Conservation (phyloP, 208 protist genomes). For the Trypanosoma avium region DNA sequence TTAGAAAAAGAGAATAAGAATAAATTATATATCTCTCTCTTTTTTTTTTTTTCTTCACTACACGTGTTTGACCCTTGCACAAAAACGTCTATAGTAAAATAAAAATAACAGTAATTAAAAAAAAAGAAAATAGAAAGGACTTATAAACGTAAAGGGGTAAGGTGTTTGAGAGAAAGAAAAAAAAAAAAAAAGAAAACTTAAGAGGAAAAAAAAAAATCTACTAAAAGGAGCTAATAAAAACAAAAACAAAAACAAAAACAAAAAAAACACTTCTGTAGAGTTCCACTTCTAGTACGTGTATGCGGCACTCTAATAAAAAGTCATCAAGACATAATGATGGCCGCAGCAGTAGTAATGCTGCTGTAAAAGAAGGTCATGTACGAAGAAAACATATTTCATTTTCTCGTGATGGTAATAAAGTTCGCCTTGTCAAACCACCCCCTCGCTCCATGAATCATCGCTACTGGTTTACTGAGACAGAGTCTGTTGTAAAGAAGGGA, state of each 20-base stretch:
- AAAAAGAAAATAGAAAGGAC: too few relatives aligned
- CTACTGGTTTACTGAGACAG: slow-evolving; percentile 82
- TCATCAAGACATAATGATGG: background rate
- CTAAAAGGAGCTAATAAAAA: background rate
- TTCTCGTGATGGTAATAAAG: slow-evolving; percentile 58
- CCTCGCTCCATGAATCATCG: slow-evolving; percentile 69
- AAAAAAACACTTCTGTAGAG: too few relatives aligned
- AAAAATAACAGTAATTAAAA: too few relatives aligned
- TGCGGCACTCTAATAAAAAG: background rate
- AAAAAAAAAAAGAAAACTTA: slow-evolving; percentile 22
- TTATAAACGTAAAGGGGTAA: too few relatives aligned
- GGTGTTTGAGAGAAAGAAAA: background rate
- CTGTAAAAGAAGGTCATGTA: too few relatives aligned
- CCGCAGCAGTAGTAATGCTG: too few relatives aligned
- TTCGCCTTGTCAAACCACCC: slow-evolving; percentile 69
- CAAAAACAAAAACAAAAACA: background rate
- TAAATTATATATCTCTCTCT: too few relatives aligned
- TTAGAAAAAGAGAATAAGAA: too few relatives aligned
- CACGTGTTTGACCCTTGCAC: too few relatives aligned
- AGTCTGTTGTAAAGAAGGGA: slow-evolving; percentile 73
- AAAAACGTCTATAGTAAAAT: too few relatives aligned
- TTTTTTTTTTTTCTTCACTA: too few relatives aligned
- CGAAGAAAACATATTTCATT: slow-evolving; percentile 55
- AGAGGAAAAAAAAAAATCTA: background rate
- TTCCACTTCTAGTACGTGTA: background rate